phyloP scores from a whole-genome alignment of 1,139 yeast genomes.

The Yamadazyma trypodendri region DNA sequence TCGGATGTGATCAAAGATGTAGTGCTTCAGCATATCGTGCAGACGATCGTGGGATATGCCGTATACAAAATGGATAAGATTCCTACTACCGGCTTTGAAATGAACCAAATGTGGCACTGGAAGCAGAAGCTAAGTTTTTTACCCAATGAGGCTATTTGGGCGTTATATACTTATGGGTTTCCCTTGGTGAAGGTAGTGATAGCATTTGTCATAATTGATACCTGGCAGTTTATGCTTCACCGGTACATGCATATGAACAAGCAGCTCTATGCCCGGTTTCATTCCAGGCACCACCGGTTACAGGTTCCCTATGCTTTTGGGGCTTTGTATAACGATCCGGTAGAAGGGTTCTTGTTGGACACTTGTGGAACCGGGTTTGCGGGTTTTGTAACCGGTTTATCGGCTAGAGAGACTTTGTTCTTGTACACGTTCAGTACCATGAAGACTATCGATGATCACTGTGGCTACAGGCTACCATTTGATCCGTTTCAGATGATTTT shows the following conservation, averaged over 20 bases:
- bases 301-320: conserved; percentile 98
- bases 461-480: conserved; percentile 89
- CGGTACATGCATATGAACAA: conserved; percentile 84
- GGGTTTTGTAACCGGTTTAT: conserved; percentile 55
- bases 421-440: conserved; percentile 85
- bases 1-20: conserved; percentile 78
- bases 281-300: conserved; percentile 89
- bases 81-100: conserved; percentile 74
- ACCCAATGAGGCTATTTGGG: conserved; percentile 46
- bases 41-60: conserved; percentile 63
- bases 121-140: conserved; percentile 39
- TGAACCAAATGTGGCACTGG: conserved; percentile 58
- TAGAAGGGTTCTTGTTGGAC: conserved; percentile 90
- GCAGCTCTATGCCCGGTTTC: conserved; percentile 73
- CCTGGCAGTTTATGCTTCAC: conserved; percentile 94
- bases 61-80: conserved; percentile 59
- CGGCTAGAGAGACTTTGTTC: conserved; percentile 73
- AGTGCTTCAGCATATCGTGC: conserved; percentile 77
- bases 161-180: conserved; percentile 57
- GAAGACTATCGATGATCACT: conserved; percentile 97
- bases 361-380: conserved; percentile 92
- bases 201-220: conserved; percentile 78
- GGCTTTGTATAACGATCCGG: conserved; percentile 89
- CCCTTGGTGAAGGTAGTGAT: conserved; percentile 53
- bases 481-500: conserved; percentile 86